Percentiles rank a stretch among this genome's conserved stretches.
Conservation (phyloP, 2,329 filamentous ascomycete species). For the Leptographium procerum region DNA sequence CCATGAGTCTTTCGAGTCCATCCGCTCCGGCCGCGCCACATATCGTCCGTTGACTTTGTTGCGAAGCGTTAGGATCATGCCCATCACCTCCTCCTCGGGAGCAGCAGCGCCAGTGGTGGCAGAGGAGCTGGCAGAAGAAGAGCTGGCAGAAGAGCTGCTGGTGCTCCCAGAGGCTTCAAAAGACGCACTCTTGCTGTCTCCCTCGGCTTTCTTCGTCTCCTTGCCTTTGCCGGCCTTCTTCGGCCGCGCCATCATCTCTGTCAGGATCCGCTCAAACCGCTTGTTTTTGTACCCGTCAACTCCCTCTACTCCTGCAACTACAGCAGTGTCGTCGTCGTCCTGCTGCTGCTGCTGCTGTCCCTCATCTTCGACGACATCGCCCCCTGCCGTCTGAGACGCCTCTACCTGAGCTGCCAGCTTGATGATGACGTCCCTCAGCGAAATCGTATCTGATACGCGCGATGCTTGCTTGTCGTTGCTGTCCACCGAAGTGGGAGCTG, state of each 20-base stretch:
- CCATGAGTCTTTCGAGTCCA: slow-evolving; percentile 45
- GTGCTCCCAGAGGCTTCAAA: background rate
- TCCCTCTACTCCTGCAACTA: background rate
- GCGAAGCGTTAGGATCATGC: slow-evolving; percentile 55
- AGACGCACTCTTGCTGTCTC: background rate
- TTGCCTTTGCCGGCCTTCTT: slow-evolving; percentile 10
- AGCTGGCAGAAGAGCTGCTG: background rate
- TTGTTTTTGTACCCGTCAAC: slow-evolving; percentile 25
- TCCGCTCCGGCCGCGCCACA: slow-evolving; percentile 46
- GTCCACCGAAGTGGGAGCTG: background rate
- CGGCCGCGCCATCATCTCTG: slow-evolving; percentile 32
- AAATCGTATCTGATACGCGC: slow-evolving; percentile 10
- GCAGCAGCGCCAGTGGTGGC: no score
- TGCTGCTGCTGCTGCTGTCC: background rate
- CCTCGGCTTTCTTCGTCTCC: background rate
- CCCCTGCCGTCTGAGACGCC: slow-evolving; percentile 12
- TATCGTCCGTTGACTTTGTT: slow-evolving; percentile 59
- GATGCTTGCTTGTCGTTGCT: background rate
- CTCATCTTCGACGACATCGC: background rate
- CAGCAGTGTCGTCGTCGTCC: slow-evolving; percentile 13
- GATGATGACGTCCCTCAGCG: slow-evolving; percentile 39
- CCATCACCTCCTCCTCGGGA: slow-evolving; percentile 39
- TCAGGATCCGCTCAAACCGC: slow-evolving; percentile 40
- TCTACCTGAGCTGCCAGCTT: slow-evolving; percentile 37
- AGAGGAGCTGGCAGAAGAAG: background rate